Base-by-base conservation (phyloP, 164 flowering plant species). In the Piper betle region DNA sequence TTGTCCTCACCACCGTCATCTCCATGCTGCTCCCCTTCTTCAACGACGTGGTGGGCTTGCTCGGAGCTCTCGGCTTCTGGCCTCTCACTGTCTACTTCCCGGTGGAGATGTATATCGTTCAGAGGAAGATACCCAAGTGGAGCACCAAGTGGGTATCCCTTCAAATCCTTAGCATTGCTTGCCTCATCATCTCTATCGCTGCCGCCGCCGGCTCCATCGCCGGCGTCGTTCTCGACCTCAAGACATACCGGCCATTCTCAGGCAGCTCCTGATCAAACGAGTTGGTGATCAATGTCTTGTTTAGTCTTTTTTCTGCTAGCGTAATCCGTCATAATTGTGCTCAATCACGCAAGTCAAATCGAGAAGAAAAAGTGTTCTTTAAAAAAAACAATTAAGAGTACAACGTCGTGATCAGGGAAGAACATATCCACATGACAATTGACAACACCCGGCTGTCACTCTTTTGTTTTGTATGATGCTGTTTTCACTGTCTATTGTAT, bases 51-150 rank as follows among this genome's bases (percentile, higher is more conserved):
- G 82, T 84, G 7, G 89, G 84, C 6, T 52, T 84, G 33, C 77
- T 84, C 0, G 86, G 89, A 13, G 83, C 89, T 1, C 60, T 84
- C 0, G 86, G 83, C 25, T 84, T 84, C 56, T 84, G 89, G 89
- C 89, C 89, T 0, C 64, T 84, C 11, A 84, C 86, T 0, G 89
- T 84, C 0, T 84, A 76, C 61, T 81, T 84, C 53, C 90, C 90
- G 0, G 75, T 84, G 20, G 86, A 82, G 71, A 81, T 84, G 82
- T 82, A 84, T 63, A 77, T 82, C 39, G 60, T 72, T 2, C 85
- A 82, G 58, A 82, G 75, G 79, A 74, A 69, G 74, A 77, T 84
- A 55, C 74, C 75, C 7, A 80, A 66, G 50, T 82, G 90, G 90
- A 75, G 86, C 57, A 71, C 71, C 0, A 68, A 65, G 57, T 82